Evolutionary conservation across 2,329 filamentous ascomycete genomes (phyloP), one percentile per base, ranked within the genome.

Genomic region (Onygena corvina): DNA sequence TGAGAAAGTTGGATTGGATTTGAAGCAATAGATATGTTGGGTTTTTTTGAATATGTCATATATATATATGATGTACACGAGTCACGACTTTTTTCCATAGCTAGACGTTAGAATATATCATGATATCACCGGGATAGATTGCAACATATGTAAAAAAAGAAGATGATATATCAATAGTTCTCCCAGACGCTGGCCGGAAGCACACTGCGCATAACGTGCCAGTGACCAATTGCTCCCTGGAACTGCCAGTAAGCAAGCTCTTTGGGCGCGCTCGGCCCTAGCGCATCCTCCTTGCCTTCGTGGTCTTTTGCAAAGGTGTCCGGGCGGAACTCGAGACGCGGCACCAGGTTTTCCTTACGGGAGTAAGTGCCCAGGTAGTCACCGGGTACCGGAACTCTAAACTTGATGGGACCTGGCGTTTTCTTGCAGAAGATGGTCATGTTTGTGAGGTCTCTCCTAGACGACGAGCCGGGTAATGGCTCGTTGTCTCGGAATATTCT

Each of bases 391-490:
- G 88, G 77, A 12, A 71, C 60, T 9, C 89, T 76, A 70, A 96
- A 96, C 0, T 62, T 69, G 31, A 88, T 67, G 0, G 70, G 67
- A 4, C 54, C 56, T 21, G 68, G 62, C 8, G 69, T 72, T 67
- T 88, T 90, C 51, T 78, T 81, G 73, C 92, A 98, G 71, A 95
- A 95, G 52, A 96, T 80, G 42, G 96, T 85, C 77, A 96, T 87
- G 71, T 98, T 98, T 62, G 88, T 86, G 64, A 96, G 95, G 61
- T 94, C 86, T 14, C 71, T 65, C 25, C 36, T 40, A 35, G 69
- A 61, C 30, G 72, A 70, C 18, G 77, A 65, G 5, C 70, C 66
- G 3, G 77, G 70, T 2, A 72, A 67, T 0, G 73, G 67, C 3
- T 79, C 73, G 21, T 76, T 74, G 67, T 98, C 92, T 54, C 92